Evolutionary conservation across 139 green algal genomes (phyloP), one percentile per base, ranked within the genome.

Genomic region (Chlorella sp.): DNA sequence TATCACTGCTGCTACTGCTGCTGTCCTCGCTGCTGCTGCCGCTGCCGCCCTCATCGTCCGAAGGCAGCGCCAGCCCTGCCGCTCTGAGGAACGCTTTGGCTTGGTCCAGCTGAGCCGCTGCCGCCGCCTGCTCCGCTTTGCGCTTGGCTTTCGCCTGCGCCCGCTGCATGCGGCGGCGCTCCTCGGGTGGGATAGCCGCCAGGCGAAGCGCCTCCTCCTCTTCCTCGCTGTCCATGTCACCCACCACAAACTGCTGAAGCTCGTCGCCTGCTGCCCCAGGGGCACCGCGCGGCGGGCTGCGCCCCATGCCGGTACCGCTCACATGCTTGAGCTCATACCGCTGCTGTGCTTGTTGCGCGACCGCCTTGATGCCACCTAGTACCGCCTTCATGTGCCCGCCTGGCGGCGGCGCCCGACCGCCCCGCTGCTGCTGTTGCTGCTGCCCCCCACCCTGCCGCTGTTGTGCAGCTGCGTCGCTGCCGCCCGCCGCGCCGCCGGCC

Each of bases 171-270:
- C 44, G 67, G 38, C 64, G 70, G 80, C 76, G 55, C 41, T 91
- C 86, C 6, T 39, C 34, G 28, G 87, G 60, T 4, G 69, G 65
- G 36, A 90, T 85, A 55, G 51, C 44, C 34, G 67, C 67, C 63
- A 89, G 68, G n/a, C 57, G 39, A 25, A 76, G 55, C 56, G 69
- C 36, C n/a, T 74, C 60, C 32, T 62, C 74, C 86, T 80, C 71
- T 62, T 86, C 82, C 16, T 85, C 83, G 41, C 74, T 85, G 67
- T 90, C 65, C 64, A 85, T 65, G 15, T 89, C 87, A 28, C 84
- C 85, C 69, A 84, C 83, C 18, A 94, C 87, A 65, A 93, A 83
- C 87, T 93, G 88, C 86, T 94, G 89, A 0, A 84, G 73, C 3
- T 72, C 73, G 18, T 81, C 78, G 21, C 87, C 93, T 23, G 7